Conservation (phyloP, 2,329 filamentous ascomycete genomes). For the Westerdykella sp. region DNA sequence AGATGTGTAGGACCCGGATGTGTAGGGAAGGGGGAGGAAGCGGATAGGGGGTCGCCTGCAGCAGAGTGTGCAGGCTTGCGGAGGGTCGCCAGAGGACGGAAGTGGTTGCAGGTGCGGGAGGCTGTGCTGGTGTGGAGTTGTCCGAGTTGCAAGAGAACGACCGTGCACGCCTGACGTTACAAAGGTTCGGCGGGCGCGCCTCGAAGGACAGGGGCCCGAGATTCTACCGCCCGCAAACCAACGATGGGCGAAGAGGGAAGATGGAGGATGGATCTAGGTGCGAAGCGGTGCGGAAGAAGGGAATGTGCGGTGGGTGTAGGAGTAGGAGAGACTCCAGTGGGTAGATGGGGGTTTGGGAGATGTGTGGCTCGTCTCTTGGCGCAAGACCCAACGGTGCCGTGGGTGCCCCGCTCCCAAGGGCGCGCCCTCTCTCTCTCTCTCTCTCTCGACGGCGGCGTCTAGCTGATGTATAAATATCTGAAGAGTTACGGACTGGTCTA, state of each 20-base stretch:
- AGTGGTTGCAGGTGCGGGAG: slow-evolving; percentile 5
- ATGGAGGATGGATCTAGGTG: not conserved
- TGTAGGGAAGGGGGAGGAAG: not conserved
- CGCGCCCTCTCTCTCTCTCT: too few relatives aligned
- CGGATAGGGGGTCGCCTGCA: slow-evolving; percentile 18
- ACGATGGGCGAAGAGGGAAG: not conserved
- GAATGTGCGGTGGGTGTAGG: too few relatives aligned
- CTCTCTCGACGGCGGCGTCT: too few relatives aligned
- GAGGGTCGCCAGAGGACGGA: slow-evolving; percentile 3
- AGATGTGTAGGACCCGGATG: not conserved
- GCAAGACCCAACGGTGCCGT: too few relatives aligned
- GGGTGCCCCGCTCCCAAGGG: too few relatives aligned
- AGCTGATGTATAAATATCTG: too few relatives aligned
- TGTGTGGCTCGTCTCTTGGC: too few relatives aligned
- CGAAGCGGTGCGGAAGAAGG: too few relatives aligned
- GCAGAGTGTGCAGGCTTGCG: slow-evolving; percentile 17
- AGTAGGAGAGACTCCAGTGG: too few relatives aligned
- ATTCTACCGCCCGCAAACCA: not conserved
- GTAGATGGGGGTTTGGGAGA: not conserved
- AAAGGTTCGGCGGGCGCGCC: too few relatives aligned
- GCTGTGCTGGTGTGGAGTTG: slow-evolving; percentile 3
- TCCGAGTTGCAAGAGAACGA: not conserved
- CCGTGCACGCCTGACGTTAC: too few relatives aligned
- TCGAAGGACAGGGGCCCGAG: not conserved
- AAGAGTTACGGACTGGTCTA: too few relatives aligned